Evolutionary conservation across 2,329 filamentous ascomycete species (phyloP), one percentile per base, ranked within the genome.

Genomic region (Alternaria sp.): DNA sequence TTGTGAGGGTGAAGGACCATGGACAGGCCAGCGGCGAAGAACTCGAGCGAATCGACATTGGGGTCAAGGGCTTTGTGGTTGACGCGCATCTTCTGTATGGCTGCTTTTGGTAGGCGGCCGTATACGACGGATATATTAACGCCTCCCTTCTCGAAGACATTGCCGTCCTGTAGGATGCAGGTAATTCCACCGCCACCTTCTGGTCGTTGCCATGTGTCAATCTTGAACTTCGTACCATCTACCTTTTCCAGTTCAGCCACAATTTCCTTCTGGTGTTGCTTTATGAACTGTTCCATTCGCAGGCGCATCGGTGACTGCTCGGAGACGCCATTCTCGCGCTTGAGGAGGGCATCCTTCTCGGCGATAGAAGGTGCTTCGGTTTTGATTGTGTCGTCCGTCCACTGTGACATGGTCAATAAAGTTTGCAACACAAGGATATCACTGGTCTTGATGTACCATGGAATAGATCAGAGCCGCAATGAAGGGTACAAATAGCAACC

Each of bases 81-180:
- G 58, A 89, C 92, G 53, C 92, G 88, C 95, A 99, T 98, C 51
- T 77, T 75, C 38, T 74, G 86, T 67, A 99, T 96, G 30, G 93
- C 95, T 0, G 92, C 85, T 72, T 92, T 90, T 34, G 94, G 94
- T 2, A 99, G 86, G 48, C 89, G 91, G 62, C 95, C 95, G 76
- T 99, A 98, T 51, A 99, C 95, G 63, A 98, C 89, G 58, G 92
- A 96, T 74, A 94, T 94, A 75, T 96, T 97, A 61, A 98, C 93
- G 30, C 95, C 95, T 44, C 92, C 95, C 82, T 99, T 99, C 80
- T 99, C 95, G 74, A 99, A 99, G 51, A 97, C 93, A 64, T 96
- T 94, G 68, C 95, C 94, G 67, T 97, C 93, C 79, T 99, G 95
- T 18, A 99, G 84, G 39, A 99, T 94, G 79, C 94, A 97, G 16